These are phyloP conservation scores for Phytophthora melonis DNA, from an alignment of 352 stramenopile genomes.

Conservation along the genomic window DNA sequence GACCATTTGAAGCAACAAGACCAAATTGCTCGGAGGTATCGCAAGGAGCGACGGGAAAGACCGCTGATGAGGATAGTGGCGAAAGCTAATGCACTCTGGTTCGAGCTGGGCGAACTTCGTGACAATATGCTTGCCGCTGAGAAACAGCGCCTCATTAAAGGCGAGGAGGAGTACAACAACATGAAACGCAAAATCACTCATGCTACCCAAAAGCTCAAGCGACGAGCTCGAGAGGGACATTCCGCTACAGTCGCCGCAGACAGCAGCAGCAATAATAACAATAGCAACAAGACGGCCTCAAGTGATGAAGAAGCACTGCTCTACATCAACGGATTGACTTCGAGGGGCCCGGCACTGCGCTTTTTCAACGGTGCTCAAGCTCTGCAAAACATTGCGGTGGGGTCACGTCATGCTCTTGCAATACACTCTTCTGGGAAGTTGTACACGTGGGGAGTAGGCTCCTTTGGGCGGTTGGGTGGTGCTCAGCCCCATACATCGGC, in stretches of 20 bases:
- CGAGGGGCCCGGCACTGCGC: constrained; percentile 48
- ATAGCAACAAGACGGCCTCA: neutral
- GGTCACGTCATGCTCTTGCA: constrained; percentile 72
- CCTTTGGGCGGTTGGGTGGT: constrained; percentile 71
- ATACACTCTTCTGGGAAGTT: constrained; percentile 74
- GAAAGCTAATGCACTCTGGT: constrained; percentile 58
- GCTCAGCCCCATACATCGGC: constrained; percentile 15
- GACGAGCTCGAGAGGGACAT: constrained; percentile 63
- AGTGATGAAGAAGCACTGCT: constrained; percentile 24
- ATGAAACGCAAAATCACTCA: constrained; percentile 68
- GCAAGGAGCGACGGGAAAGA: constrained; percentile 60
- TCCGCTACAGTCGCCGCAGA: constrained; percentile 3
- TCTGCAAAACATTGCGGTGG: constrained; percentile 64
- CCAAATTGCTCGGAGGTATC: constrained; percentile 52
- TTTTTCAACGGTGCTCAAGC: constrained; percentile 66
- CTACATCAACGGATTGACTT: constrained; percentile 64
- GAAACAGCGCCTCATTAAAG: constrained; percentile 45
- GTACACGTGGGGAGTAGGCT: constrained; percentile 76
- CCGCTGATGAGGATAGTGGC: constrained; percentile 42
- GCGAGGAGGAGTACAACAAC: constrained; percentile 57
- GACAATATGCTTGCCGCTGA: constrained; percentile 55
- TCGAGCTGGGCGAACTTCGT: constrained; percentile 54
- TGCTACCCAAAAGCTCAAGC: constrained; percentile 66
- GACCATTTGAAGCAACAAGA: constrained; percentile 78
- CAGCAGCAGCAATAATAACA: constrained; percentile 13